A percentile compares a stretch with the other conserved stretches of the same genome.
phyloP scores from a whole-genome alignment of 305 asterid species.

The Solanum hybrid region DNA sequence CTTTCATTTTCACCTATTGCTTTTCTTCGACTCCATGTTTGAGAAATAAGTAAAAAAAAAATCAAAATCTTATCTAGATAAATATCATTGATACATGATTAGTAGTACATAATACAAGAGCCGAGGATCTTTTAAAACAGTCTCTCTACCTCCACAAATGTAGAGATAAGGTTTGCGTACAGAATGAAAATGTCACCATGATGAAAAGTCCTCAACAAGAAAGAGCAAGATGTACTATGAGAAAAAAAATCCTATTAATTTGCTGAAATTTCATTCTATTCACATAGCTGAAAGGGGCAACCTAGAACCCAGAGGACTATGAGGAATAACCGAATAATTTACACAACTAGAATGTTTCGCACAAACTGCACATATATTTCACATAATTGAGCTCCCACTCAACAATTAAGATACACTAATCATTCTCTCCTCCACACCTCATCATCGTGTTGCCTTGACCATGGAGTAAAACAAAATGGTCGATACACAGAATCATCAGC shows the following conservation, averaged over 20 bases:
- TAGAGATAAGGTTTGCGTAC: background rate
- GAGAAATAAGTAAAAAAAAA: background rate
- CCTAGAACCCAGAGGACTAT: background rate
- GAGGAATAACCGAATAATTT: background rate
- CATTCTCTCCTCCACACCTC: background rate
- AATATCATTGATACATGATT: background rate
- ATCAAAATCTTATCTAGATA: background rate
- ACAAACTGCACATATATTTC: background rate
- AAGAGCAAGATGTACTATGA: background rate
- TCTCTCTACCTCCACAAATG: background rate
- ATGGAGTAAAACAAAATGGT: background rate
- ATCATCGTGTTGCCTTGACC: background rate
- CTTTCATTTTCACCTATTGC: background rate
- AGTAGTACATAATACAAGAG: background rate
- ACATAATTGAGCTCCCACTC: background rate
- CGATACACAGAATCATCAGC: background rate
- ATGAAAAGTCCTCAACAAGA: background rate
- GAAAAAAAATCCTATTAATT: background rate
- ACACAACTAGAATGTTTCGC: background rate
- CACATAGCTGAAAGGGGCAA: background rate
- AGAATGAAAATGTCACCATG: background rate
- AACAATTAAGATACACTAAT: background rate
- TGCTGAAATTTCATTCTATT: background rate
- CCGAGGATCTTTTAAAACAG: background rate
- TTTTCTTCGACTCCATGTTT: background rate